Evolutionary conservation across 352 stramenopile genomes (phyloP), one percentile per base, ranked within the genome.

Genomic region (Bremia lactucae): DNA sequence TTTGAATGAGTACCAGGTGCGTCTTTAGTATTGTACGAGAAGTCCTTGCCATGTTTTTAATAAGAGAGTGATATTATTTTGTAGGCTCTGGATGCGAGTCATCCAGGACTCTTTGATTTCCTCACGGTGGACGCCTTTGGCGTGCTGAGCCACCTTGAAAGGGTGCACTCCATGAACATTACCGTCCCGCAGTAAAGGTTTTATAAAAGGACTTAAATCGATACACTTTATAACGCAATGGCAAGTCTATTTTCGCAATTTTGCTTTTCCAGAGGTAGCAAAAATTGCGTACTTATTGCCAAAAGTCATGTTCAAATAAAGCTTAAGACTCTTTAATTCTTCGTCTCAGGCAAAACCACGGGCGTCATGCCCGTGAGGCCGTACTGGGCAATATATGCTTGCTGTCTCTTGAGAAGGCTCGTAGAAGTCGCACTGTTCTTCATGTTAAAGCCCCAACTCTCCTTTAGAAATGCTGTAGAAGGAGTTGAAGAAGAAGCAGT

Each of bases 51-150:
- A 33, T 33, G 2, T 16, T 33, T 28, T 28, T 28, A 10, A 36
- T 25, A 36, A 36, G 24, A 35, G 24, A 9, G 34, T 7, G 18
- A 1, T 5, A 13, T 40, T n/a, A 31, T 29, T 11, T 21, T 36
- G 19, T 37, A 88, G 74, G 65, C 72, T 42, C 49, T 92, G 14
- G 80, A 92, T 42, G 75, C 59, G 18, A 87, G 87, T 46, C 80
- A 90, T 54, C 77, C 80, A 2, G 77, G 80, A 8, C 58, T 92
- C 33, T 87, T 87, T 46, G 76, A 88, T 40, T 92, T 92, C 49
- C 62, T 92, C 33, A 92, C 76, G 13, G 80, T 92, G 31, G 80
- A 92, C 51, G 75, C 77, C 8, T 73, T 88, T 19, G 77, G 80
- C 21, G 75, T 86, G 46, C 54, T 92, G 20, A 87, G 72, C 58